These are phyloP conservation scores for Scalesia atractyloides DNA, from an alignment of 129 eudicot genomes.

Conservation along the genomic window DNA sequence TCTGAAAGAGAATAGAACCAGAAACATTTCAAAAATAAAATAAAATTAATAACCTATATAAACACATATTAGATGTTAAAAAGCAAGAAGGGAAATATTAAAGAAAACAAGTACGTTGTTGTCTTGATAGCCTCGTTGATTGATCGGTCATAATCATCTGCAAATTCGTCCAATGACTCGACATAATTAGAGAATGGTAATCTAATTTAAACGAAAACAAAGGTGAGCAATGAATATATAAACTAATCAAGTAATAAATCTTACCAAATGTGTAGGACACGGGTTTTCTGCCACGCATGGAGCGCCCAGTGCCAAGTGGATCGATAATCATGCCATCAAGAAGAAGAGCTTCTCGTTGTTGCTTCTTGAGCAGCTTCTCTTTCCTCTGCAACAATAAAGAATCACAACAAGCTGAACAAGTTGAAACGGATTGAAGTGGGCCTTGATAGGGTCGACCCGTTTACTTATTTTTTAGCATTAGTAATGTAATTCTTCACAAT, in stretches of 20 bases:
- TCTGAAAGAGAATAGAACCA: constrained; percentile 31
- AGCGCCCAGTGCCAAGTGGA: constrained; percentile 85
- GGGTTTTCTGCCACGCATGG: constrained; percentile 93
- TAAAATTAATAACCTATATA: neutral
- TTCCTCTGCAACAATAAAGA: constrained; percentile 55
- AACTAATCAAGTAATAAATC: constrained; percentile 4
- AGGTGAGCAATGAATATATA: neutral
- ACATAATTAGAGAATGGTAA: constrained; percentile 3
- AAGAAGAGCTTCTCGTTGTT: constrained; percentile 92
- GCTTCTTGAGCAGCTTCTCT: constrained; percentile 84
- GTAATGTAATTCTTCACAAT: neutral
- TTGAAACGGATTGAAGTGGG: no score
- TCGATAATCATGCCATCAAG: constrained; percentile 84
- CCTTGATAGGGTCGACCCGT: neutral
- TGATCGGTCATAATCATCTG: constrained; percentile 95
- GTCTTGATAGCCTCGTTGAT: constrained; percentile 90
- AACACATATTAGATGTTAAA: neutral
- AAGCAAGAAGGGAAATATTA: neutral
- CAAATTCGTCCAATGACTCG: constrained; percentile 30
- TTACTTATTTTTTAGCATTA: neutral
- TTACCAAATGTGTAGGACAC: constrained; percentile 96
- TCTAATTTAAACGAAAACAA: neutral
- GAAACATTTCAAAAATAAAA: neutral
- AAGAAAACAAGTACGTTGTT: constrained; percentile 58
- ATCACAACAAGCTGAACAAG: neutral